Conservation (phyloP, 2,329 filamentous ascomycete genomes). For the Fusarium domesticum region DNA sequence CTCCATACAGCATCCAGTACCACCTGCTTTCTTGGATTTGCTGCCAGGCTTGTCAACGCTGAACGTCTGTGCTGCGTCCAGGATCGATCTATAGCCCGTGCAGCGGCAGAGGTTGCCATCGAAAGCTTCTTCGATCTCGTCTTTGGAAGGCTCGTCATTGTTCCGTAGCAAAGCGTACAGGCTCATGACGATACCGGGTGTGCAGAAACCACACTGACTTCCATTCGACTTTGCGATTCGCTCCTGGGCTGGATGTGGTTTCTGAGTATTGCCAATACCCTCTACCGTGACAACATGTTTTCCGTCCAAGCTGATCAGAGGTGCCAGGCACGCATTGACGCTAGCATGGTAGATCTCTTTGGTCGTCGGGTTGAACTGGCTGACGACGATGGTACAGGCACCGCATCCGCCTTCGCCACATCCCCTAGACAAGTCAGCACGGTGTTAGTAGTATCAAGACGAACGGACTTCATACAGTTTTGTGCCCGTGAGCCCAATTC, state of each 20-base stretch:
- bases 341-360: constrained; percentile 93
- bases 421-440: constrained; percentile 47
- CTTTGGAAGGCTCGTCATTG: constrained; percentile 69
- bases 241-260: constrained; percentile 86
- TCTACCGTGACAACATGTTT: constrained; percentile 99
- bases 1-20: constrained; percentile 70
- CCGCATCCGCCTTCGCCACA: constrained; percentile 97
- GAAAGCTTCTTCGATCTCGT: constrained; percentile 92
- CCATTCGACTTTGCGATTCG: constrained; percentile 88
- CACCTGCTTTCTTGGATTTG: constrained; percentile 44
- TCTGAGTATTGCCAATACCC: constrained; percentile 85
- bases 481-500: constrained; percentile 89
- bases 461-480: constrained; percentile 61
- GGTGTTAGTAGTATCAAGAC: constrained; percentile 2
- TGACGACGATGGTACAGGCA: constrained; percentile 92
- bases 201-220: constrained; percentile 92
- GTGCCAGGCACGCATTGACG: constrained; percentile 92
- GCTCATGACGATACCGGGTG: constrained; percentile 97
- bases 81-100: constrained; percentile 89
- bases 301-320: constrained; percentile 87
- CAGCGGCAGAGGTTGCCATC: constrained; percentile 95
- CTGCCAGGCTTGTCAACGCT: constrained; percentile 50
- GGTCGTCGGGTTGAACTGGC: constrained; percentile 89
- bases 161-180: constrained; percentile 90
- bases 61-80: constrained; percentile 92